Evolutionary conservation across 1,284 basidiomycete species (phyloP).

Genomic region (Pholiota adiposa): DNA sequence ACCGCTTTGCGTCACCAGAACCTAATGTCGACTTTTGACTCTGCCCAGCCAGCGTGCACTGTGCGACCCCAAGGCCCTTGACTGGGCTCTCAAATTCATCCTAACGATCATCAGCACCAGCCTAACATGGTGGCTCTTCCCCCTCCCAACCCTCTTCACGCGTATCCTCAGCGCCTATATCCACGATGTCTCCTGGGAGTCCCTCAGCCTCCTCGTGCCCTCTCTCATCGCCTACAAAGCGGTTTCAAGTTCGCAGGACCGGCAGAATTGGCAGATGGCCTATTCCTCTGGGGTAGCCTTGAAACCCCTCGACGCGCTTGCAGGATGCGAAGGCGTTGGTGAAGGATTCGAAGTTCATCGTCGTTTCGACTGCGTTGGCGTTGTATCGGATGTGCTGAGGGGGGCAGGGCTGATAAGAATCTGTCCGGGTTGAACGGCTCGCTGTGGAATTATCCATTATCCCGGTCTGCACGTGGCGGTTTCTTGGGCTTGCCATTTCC

Average conservation of each 20-base stretch:
- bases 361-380: background rate
- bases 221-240: slow-evolving; percentile 3
- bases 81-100: slow-evolving; percentile 9
- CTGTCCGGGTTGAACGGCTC: slow-evolving; percentile 6
- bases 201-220: slow-evolving; percentile 1
- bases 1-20: no score
- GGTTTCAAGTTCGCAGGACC: background rate
- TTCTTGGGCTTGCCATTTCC: slow-evolving; percentile 1
- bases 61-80: slow-evolving; percentile 6
- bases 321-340: background rate
- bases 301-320: background rate
- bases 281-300: background rate
- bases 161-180: slow-evolving; percentile 8
- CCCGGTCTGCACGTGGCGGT: slow-evolving; percentile 9
- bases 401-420: background rate
- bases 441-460: slow-evolving; percentile 10
- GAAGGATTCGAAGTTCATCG: background rate
- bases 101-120: slow-evolving; percentile 11
- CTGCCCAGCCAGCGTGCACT: background rate
- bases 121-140: slow-evolving; percentile 10
- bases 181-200: slow-evolving; percentile 12
- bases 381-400: background rate
- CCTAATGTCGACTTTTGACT: background rate
- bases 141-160: background rate
- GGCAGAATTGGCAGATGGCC: background rate